Base-by-base conservation (phyloP, 2,329 filamentous ascomycete genomes). In the Botrytis hyacinthi region DNA sequence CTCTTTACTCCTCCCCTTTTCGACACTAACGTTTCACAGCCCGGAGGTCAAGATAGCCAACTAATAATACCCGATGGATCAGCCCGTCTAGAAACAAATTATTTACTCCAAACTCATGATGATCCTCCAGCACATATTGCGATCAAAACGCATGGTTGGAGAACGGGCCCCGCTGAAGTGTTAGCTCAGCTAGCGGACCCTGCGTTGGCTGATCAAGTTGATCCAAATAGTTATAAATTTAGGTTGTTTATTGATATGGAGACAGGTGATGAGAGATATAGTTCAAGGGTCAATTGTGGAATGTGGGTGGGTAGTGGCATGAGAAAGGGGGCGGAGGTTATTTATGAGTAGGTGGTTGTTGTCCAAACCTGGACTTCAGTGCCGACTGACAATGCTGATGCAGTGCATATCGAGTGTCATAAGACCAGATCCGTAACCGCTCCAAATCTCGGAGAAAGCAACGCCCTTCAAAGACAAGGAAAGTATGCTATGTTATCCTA, bases 301-400 rank as follows among this genome's bases (percentile, higher is more conserved):
- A 81, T 86, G 70, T 86, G 85, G 85, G 82, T 86, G 65, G 85
- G 84, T 10, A 85, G 84, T 78, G 85, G 85, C 67, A 84, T 85
- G 78, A 84, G 84, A 81, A 83, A 82, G 72, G 83, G 81, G 71
- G 81, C 84, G 35, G 83, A 86, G 77, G 80, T 86, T 73, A 82
- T 86, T 62, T 84, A 85, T 71, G 84, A 86, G 84, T 85, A 78
- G 75, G 78, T 77, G 26, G 7, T 35, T 2, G 20, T n/a, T n/a
- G 37, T 22, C 9, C 60, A 14, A 57, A 29, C n/a, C 57, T 62
- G 20, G 6, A 42, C 40, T 35, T 32, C 14, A 4, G 12, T 14
- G 10, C 32, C 35, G 54, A 48, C 71, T 76, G 54, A 77, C 32
- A 12, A 26, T 60, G 18, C 16, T 14, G 7, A 32, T 20, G 5